These are phyloP conservation scores for Camellia sinensis DNA, from an alignment of 148 eudicot species.

Conservation along the genomic window DNA sequence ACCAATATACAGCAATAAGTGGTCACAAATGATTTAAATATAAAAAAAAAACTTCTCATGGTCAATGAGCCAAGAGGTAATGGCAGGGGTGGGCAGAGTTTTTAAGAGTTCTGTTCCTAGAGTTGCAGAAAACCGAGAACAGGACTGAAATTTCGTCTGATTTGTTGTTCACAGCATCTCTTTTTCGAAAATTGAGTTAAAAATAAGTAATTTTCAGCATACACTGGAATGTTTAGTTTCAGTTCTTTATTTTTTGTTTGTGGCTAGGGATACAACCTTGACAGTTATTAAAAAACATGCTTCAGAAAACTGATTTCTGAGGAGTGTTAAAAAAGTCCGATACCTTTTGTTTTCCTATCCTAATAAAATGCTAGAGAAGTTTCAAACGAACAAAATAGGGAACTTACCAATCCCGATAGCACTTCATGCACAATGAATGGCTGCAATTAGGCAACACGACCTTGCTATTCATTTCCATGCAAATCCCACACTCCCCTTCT, in stretches of 20 bases:
- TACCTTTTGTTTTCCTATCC: too few species aligned
- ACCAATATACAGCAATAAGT: background rate
- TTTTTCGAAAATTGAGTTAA: background rate
- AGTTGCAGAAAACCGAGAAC: background rate
- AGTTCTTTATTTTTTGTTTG: background rate
- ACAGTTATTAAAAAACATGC: background rate
- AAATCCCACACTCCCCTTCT: conserved; percentile 71
- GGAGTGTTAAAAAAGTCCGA: background rate
- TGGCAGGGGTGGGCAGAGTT: background rate
- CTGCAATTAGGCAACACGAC: conserved; percentile 47
- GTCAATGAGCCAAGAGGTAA: background rate
- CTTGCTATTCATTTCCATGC: conserved; percentile 60
- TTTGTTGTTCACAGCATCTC: background rate
- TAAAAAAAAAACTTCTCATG: conserved; percentile 3
- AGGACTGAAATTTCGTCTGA: background rate
- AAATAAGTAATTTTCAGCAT: background rate
- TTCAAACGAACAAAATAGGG: background rate
- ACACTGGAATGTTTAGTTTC: background rate
- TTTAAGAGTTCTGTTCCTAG: background rate
- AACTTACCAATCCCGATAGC: conserved; percentile 39
- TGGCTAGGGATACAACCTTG: background rate
- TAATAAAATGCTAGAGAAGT: background rate
- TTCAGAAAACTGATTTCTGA: background rate
- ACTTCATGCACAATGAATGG: conserved; percentile 39
- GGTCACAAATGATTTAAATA: background rate